A percentile compares a stretch with the other conserved stretches of the same genome.
Conservation (phyloP, 2,329 filamentous ascomycete genomes). For the Dothidotthia symphoricarpi region DNA sequence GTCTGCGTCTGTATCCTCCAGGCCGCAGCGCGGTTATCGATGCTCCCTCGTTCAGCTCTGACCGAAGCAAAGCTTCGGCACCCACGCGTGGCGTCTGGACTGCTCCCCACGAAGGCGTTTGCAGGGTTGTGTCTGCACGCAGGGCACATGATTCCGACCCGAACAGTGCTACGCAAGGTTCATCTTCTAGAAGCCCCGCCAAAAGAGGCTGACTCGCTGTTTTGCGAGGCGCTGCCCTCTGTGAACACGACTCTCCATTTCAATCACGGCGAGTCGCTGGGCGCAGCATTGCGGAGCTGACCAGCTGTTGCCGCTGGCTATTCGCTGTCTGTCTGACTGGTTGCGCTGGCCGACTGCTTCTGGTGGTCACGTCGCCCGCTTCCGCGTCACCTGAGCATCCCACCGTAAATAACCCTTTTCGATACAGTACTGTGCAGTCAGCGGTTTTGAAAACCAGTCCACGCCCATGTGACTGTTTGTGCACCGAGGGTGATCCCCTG, state of each 20-base stretch:
- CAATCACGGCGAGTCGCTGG: slow-evolving; percentile 3
- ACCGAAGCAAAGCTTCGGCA: slow-evolving; percentile 18
- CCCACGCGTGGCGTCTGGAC: slow-evolving; percentile 18
- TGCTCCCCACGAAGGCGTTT: slow-evolving; percentile 13
- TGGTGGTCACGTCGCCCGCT: slow-evolving; percentile 12
- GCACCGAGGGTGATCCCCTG: slow-evolving; percentile 1
- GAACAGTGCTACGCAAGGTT: slow-evolving; percentile 24
- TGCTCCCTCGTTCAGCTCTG: slow-evolving; percentile 6
- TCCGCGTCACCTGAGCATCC: slow-evolving; percentile 20
- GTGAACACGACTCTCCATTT: slow-evolving; percentile 6
- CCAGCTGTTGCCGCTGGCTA: background rate
- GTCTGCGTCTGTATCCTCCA: too few species aligned
- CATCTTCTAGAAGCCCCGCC: slow-evolving; percentile 37
- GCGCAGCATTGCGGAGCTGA: slow-evolving; percentile 1
- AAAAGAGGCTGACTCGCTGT: slow-evolving; percentile 32
- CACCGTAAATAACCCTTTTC: slow-evolving; percentile 8
- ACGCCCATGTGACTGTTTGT: slow-evolving; percentile 18
- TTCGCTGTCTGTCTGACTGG: slow-evolving; percentile 3
- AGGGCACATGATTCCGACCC: slow-evolving; percentile 31
- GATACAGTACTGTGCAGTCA: slow-evolving; percentile 30
- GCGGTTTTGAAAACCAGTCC: slow-evolving; percentile 16
- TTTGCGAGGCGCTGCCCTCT: slow-evolving; percentile 4
- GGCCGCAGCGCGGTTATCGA: background rate
- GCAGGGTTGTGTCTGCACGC: slow-evolving; percentile 8
- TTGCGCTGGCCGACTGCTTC: slow-evolving; percentile 3